Percentiles rank a stretch among this genome's conserved stretches.
These are phyloP conservation scores for Priceomyces carsonii DNA, from an alignment of 805 yeast genomes.

Conservation along the genomic window DNA sequence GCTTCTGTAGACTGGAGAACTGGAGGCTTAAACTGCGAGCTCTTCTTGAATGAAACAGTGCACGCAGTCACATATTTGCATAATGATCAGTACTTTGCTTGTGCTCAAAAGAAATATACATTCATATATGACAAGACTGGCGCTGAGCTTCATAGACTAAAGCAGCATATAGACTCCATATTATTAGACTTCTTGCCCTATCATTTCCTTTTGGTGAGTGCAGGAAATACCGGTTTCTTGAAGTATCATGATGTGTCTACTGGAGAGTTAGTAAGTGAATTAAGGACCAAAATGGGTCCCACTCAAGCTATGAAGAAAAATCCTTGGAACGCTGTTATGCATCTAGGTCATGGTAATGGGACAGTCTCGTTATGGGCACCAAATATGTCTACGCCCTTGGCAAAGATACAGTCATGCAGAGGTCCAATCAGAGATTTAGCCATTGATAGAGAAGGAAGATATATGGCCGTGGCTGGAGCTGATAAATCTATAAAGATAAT, in stretches of 20 bases:
- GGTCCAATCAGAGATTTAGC: constrained; percentile 90
- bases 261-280: constrained; percentile 80
- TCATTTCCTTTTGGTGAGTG: constrained; percentile 82
- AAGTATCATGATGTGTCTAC: constrained; percentile 96
- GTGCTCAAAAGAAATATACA: constrained; percentile 93
- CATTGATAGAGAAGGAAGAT: constrained; percentile 85
- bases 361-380: constrained; percentile 95
- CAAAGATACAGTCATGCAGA: constrained; percentile 72
- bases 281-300: constrained; percentile 87
- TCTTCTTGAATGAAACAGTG: constrained; percentile 85
- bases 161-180: constrained; percentile 86
- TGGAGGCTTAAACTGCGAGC: constrained; percentile 78
- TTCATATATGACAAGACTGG: constrained; percentile 92
- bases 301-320: constrained; percentile 85
- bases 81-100: constrained; percentile 92
- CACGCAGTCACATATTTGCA: constrained; percentile 89
- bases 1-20: constrained; percentile 96
- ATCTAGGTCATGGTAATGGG: constrained; percentile 91
- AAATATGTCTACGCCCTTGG: constrained; percentile 79
- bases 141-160: constrained; percentile 85
- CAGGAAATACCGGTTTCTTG: constrained; percentile 86
- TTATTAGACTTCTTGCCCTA: constrained; percentile 87
- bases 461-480: constrained; percentile 91
- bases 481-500: constrained; percentile 85
- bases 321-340: constrained; percentile 94